Evolutionary conservation across 345 rosid genomes (phyloP).

Genomic region (Eucalyptus fibrosa): DNA sequence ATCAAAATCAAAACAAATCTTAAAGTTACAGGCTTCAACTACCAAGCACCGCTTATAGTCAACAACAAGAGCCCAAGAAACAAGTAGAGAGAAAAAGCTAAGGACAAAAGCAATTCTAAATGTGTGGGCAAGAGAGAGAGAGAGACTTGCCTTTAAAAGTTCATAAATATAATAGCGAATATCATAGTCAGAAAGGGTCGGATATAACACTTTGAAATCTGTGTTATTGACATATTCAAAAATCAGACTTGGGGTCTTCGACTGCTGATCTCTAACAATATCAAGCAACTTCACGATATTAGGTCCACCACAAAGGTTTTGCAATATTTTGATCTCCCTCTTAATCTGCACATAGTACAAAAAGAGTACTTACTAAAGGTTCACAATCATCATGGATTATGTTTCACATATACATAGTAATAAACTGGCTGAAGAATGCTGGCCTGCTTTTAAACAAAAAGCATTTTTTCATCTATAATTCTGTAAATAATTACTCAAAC

Average conservation of each 20-base stretch:
- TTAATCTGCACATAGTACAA: constrained; percentile 47
- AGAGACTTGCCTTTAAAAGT: constrained; percentile 62
- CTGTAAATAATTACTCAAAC: neutral
- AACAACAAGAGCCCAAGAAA: neutral
- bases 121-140: neutral
- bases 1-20: neutral
- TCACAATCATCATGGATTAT: neutral
- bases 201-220: constrained; percentile 92
- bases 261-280: constrained; percentile 96
- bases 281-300: constrained; percentile 86
- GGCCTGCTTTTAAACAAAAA: neutral
- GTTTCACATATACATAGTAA: neutral
- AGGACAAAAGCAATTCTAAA: neutral
- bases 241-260: constrained; percentile 86
- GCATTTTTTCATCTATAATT: neutral
- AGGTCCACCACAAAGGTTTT: constrained; percentile 98
- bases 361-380: neutral
- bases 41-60: neutral
- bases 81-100: neutral
- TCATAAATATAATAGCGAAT: constrained; percentile 81
- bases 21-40: neutral
- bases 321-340: constrained; percentile 95
- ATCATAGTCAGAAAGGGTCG: constrained; percentile 78
- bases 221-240: constrained; percentile 92
- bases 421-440: neutral